A percentile compares a stretch with the other conserved stretches of the same genome.
Conservation (phyloP, 192 early-diverging fungal genomes). For the Coemansia sp. region DNA sequence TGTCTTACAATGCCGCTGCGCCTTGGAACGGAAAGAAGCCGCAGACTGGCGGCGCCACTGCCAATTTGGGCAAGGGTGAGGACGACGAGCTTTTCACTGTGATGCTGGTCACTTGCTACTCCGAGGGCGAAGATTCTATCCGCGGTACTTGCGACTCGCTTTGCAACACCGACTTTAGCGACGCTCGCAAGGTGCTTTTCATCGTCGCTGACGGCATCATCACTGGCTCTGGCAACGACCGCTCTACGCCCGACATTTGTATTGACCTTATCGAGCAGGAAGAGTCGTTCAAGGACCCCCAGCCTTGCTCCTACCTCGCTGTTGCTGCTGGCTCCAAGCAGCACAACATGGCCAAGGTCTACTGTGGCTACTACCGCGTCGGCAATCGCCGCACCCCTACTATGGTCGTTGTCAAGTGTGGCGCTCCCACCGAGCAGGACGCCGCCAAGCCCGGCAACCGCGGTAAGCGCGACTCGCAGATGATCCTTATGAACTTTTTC, state of each 20-base stretch:
- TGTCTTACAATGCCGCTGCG: conserved; percentile 21
- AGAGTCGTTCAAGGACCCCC: conserved; percentile 89
- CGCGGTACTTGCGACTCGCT: conserved; percentile 92
- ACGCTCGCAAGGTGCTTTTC: conserved; percentile 96
- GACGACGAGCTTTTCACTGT: conserved; percentile 69
- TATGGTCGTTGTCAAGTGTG: conserved; percentile 93
- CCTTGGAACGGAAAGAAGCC: conserved; percentile 56
- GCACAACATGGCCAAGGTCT: conserved; percentile 97
- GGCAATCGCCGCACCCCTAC: conserved; percentile 90
- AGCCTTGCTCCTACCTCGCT: conserved; percentile 79
- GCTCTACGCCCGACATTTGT: conserved; percentile 87
- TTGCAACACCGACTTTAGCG: conserved; percentile 86
- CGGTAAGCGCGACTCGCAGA: conserved; percentile 99
- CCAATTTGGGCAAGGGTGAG: conserved; percentile 56
- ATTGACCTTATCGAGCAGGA: conserved; percentile 73
- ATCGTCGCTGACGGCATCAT: conserved; percentile 97
- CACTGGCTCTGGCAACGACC: conserved; percentile 94
- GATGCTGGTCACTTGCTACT: conserved; percentile 92
- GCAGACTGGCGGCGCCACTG: conserved; percentile 45
- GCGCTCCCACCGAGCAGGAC: conserved; percentile 77
- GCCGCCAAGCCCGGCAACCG: conserved; percentile 87
- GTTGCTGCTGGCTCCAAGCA: conserved; percentile 87
- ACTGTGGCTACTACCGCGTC: conserved; percentile 93
- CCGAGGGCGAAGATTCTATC: conserved; percentile 94
- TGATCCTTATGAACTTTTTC: conserved; percentile 97